phyloP scores from a whole-genome alignment of 495 filamentous ascomycete species.

The Penicillium longicatenatum region DNA sequence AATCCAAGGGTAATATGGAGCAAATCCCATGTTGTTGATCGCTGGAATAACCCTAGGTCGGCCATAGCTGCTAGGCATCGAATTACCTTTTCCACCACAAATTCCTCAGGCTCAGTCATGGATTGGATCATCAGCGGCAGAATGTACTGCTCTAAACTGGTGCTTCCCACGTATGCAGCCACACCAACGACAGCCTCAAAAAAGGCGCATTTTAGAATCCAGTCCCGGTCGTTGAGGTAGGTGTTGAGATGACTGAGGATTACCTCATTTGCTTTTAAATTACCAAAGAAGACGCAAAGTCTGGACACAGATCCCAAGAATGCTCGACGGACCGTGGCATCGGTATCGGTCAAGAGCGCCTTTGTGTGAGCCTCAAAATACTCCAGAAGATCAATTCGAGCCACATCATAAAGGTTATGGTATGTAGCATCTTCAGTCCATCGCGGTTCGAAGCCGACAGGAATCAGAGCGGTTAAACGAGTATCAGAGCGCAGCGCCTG shows the following conservation, averaged over 20 bases:
- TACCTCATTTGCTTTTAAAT: constrained; percentile 84
- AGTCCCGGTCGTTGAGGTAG: constrained; percentile 94
- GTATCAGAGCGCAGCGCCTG: constrained; percentile 85
- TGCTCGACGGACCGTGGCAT: constrained; percentile 85
- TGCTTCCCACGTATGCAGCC: constrained; percentile 83
- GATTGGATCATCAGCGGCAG: constrained; percentile 95
- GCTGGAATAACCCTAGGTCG: constrained; percentile 80
- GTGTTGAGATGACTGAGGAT: constrained; percentile 95
- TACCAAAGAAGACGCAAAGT: constrained; percentile 94
- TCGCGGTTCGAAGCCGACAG: constrained; percentile 57
- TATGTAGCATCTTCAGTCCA: constrained; percentile 76
- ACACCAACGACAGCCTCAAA: constrained; percentile 96
- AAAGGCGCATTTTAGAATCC: constrained; percentile 95
- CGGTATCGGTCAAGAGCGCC: constrained; percentile 79
- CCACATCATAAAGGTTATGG: constrained; percentile 80
- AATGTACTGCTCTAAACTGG: constrained; percentile 91
- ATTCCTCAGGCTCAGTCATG: constrained; percentile 93
- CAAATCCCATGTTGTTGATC: constrained; percentile 83
- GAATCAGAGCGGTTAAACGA: constrained; percentile 73
- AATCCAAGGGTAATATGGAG: constrained; percentile 79
- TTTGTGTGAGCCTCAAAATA: constrained; percentile 89
- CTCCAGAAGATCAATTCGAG: constrained; percentile 72
- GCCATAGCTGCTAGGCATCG: constrained; percentile 89
- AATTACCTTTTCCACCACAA: constrained; percentile 88
- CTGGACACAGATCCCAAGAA: constrained; percentile 93